Evolutionary conservation across 805 yeast species (phyloP), one percentile per base, ranked within the genome.

Genomic region (Ogataea trehalophila): DNA sequence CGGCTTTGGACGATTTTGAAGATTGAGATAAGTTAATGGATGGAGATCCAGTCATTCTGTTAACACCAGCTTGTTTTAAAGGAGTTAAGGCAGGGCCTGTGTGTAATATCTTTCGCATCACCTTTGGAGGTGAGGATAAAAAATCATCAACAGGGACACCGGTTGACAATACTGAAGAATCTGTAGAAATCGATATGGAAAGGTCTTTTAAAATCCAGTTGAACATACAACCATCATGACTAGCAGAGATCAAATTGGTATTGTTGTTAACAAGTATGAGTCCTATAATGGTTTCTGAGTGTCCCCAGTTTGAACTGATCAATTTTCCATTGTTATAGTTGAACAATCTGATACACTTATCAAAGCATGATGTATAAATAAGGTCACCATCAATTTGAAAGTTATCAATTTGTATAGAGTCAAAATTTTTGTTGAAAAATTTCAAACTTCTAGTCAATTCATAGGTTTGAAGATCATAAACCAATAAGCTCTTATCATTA

Each of bases 301-400:
- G 83, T 0, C 79, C 91, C 85, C 85, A 84, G 41, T 71, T 75
- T 0, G 74, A 68, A 7, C 77, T 70, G 9, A 80, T 39, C 9
- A 71, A 71, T 43, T 66, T 75, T 1, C 83, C 85, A 7, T 67
- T 68, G 1, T 55, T 47, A 50, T 71, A 75, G 29, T 70, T 69
- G 56, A 75, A 81, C 2, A 71, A 55, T 22, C 86, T 63, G 2
- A 85, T 61, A 26, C 85, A 75, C 58, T 80, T 81, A 59, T 84
- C 90, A 0, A 78, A 61, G 2, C 79, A 71, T 1, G 81, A 65
- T 3, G 73, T 72, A 9, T 71, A 64, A 3, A 79, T 57, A 15
- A 63, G 49, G 7, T 47, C 45, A 2, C 66, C 51, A 9, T 60
- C 48, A 2, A 74, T 53, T 9, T 66, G 62, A 23, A 78, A 65